Evolutionary conservation across 495 filamentous ascomycete species (phyloP).

Genomic region (Hypoxylon fuscum): DNA sequence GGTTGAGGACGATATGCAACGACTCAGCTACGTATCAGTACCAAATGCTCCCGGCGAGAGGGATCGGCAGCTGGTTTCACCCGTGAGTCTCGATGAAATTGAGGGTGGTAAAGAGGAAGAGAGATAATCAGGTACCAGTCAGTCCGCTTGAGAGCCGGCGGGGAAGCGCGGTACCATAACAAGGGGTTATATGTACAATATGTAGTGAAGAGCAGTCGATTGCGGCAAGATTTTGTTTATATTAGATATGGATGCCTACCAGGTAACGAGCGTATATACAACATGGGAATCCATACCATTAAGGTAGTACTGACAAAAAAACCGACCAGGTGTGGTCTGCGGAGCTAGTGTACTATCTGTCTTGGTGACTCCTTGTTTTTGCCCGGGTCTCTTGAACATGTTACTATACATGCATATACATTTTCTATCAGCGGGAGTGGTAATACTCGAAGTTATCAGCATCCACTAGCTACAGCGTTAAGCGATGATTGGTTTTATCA

Average conservation of each 20-base stretch:
- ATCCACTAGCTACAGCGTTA: background rate
- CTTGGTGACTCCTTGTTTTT: too few species aligned
- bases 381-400: too few species aligned
- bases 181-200: background rate
- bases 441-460: too few species aligned
- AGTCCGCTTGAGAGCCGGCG: slow-evolving; percentile 29
- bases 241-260: too few species aligned
- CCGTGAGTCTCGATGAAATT: slow-evolving; percentile 17
- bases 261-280: too few species aligned
- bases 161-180: background rate
- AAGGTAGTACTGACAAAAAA: too few species aligned
- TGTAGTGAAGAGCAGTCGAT: background rate
- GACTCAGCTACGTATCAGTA: slow-evolving; percentile 31
- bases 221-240: too few species aligned
- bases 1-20: background rate
- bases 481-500: slow-evolving; percentile 26
- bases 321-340: too few species aligned
- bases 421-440: too few species aligned
- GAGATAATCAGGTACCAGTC: slow-evolving; percentile 13
- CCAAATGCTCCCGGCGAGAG: slow-evolving; percentile 4
- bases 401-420: too few species aligned
- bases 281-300: too few species aligned
- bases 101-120: background rate
- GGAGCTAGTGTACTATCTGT: too few species aligned
- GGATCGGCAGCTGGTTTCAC: slow-evolving; percentile 25